Conservation (phyloP, 371 early-diverging fungal species). For the Saksenaea oblongispora region DNA sequence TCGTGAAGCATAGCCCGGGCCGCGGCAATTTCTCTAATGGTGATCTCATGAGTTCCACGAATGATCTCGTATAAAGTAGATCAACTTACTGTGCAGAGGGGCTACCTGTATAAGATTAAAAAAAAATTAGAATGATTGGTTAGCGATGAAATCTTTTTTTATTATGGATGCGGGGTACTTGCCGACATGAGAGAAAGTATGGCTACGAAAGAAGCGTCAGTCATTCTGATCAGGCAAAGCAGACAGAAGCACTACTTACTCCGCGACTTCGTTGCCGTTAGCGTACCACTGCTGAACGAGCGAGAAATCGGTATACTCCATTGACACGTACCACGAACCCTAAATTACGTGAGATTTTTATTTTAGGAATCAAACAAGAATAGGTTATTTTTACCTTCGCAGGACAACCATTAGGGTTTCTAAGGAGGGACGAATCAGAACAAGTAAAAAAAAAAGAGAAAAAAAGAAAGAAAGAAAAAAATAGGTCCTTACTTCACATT, state of each 20-base stretch:
- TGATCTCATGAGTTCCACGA: constrained; percentile 3
- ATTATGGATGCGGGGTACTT: constrained; percentile 9
- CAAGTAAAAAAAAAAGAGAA: not conserved
- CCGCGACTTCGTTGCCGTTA: constrained; percentile 70
- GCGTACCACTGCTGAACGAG: constrained; percentile 74
- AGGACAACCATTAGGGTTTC: constrained; percentile 59
- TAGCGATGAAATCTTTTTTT: not conserved
- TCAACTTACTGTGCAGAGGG: constrained; percentile 47
- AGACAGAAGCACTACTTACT: constrained; percentile 40
- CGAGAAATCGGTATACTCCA: constrained; percentile 66
- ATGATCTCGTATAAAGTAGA: not conserved
- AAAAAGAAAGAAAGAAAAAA: not conserved
- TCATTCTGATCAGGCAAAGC: not conserved
- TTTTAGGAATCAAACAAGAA: constrained; percentile 8
- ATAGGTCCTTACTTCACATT: constrained; percentile 38
- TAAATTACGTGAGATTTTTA: constrained; percentile 3
- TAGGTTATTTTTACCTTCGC: constrained; percentile 47
- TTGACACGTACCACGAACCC: constrained; percentile 72
- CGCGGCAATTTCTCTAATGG: constrained; percentile 56
- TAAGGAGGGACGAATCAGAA: constrained; percentile 11
- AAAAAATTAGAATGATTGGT: constrained; percentile 1
- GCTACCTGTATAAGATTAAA: constrained; percentile 18
- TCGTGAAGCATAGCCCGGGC: constrained; percentile 58
- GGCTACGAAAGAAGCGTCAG: constrained; percentile 35
- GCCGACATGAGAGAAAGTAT: constrained; percentile 68